Percentiles rank a stretch among this genome's conserved stretches.
phyloP scores from a whole-genome alignment of 176 grass and related monocot genomes.

The Ampelocalamus luodianensis region DNA sequence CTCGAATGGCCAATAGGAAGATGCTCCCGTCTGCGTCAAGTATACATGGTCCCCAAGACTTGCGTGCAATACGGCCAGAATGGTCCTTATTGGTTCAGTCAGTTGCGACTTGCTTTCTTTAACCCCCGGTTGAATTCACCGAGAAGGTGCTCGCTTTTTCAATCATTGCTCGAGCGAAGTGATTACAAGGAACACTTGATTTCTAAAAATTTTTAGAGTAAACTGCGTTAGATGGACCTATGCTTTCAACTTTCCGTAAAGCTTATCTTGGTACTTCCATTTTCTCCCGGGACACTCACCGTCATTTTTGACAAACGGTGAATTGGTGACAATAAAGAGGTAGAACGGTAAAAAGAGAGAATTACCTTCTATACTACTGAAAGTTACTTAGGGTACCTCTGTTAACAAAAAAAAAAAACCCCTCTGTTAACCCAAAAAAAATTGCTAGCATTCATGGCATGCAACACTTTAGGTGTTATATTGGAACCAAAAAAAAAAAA shows the following conservation, averaged over 20 bases:
- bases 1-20: not conserved
- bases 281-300: not conserved
- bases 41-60: slow-evolving; percentile 18
- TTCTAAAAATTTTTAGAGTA: not conserved
- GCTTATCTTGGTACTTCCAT: not conserved
- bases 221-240: not conserved
- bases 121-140: slow-evolving; percentile 5
- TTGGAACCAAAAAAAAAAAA: not conserved
- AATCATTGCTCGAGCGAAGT: not conserved
- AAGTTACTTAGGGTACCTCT: too few species aligned
- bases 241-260: slow-evolving; percentile 11
- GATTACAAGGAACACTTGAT: not conserved
- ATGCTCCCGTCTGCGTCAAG: slow-evolving; percentile 40
- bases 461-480: not conserved
- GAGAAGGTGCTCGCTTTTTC: not conserved
- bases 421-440: too few species aligned
- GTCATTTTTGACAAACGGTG: not conserved
- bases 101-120: slow-evolving; percentile 39
- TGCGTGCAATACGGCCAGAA: not conserved
- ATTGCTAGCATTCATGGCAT: not conserved
- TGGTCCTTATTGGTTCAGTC: slow-evolving; percentile 26
- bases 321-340: not conserved
- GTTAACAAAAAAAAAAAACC: too few species aligned
- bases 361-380: not conserved
- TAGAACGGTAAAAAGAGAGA: not conserved